A percentile compares a stretch with the other conserved stretches of the same genome.
phyloP scores from a whole-genome alignment of 2,329 filamentous ascomycete genomes.

The Penicillium sp. region DNA sequence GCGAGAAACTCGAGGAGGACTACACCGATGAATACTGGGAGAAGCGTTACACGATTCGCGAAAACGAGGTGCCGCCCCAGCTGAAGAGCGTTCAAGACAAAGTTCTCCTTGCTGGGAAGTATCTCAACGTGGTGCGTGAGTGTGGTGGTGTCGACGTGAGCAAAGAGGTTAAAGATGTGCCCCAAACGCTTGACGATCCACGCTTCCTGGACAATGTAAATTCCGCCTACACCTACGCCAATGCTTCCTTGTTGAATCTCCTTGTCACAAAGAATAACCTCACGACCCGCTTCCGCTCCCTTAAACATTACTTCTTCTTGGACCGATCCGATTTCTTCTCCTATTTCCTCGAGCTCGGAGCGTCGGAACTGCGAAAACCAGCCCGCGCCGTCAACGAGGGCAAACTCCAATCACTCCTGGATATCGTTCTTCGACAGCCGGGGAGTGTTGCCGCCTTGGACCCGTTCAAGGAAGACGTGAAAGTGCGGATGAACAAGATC shows the following conservation, averaged over 20 bases:
- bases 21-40: constrained; percentile 99
- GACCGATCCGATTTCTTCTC: constrained; percentile 97
- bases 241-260: constrained; percentile 84
- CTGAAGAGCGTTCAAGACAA: constrained; percentile 88
- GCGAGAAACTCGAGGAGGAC: constrained; percentile 87
- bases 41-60: constrained; percentile 89
- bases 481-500: constrained; percentile 94
- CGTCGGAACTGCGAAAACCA: constrained; percentile 84
- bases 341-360: constrained; percentile 89
- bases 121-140: constrained; percentile 94
- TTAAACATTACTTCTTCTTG: constrained; percentile 99
- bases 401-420: constrained; percentile 93
- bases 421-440: constrained; percentile 91
- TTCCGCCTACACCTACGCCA: constrained; percentile 88
- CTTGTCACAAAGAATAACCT: constrained; percentile 90
- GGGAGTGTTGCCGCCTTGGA: constrained; percentile 91
- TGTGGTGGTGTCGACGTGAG: constrained; percentile 94
- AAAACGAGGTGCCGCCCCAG: constrained; percentile 86
- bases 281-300: constrained; percentile 76
- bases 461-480: constrained; percentile 97
- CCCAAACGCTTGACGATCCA: constrained; percentile 83
- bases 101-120: constrained; percentile 91
- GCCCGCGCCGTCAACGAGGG: constrained; percentile 83
- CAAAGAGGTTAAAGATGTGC: constrained; percentile 82
- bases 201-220: constrained; percentile 96